Base-by-base conservation (phyloP, 768 basidiomycete species). In the Rhodotorula toruloides region DNA sequence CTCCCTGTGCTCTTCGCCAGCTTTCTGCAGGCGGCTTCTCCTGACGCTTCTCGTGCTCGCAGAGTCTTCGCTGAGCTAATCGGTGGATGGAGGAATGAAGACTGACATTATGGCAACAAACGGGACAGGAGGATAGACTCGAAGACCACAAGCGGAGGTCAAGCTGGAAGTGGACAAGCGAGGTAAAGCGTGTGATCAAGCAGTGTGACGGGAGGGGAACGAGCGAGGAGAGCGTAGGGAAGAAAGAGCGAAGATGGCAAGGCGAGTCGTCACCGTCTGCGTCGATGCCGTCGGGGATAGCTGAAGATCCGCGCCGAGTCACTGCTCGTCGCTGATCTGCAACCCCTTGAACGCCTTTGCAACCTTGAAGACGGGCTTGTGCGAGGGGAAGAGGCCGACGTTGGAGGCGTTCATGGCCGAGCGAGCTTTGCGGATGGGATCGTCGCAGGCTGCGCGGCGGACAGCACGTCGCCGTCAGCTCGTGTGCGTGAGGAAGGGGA, bases 351-450 rank as follows among this genome's bases (percentile, higher is more conserved):
- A 49, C 32, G 68, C 68, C 44, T 58, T 61, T 39, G 64, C 49
- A 39, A 70, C 36, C 39, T 66, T 62, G 62, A 71, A 71, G n/a
- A 63, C 49, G 36, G 70, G 70, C 54, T 61, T 57, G 11, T 58
- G 50, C 2, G 49, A 42, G 1, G 70, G 70, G 49, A 68, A 72
- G 16, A 72, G 55, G 21, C 71, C 71, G 43, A 68, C 57, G 47
- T 27, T 59, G 9, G 48, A 48, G 4, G 58, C 67, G 63, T 72
- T 72, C 27, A 44, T 22, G 13, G 63, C 63, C 21, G 62, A 65
- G 43, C 71, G 71, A 19, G 67, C 67, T n/a, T 65, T 68, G 40
- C 71, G 67, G 25, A 59, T 37, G 2, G 71, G 71, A 50, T 72
- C 67, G 66, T 72, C 71, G 58, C 61, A 63, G 7, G 43, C 70